Evolutionary conservation across 2,329 filamentous ascomycete species (phyloP), one percentile per base, ranked within the genome.

Genomic region (Emericellopsis atlantica): DNA sequence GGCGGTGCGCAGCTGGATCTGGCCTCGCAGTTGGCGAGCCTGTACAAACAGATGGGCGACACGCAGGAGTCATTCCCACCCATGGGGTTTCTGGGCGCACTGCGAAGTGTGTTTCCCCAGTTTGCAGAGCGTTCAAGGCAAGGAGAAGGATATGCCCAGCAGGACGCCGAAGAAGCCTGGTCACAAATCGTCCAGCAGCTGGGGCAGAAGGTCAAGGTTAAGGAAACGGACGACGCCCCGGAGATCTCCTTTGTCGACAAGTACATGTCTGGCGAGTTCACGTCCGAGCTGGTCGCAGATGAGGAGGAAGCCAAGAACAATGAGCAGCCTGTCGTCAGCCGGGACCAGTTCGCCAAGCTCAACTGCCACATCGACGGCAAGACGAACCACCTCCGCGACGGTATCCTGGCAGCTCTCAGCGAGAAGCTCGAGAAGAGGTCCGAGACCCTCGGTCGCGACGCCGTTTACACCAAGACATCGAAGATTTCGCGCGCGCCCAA

Each of bases 161-260:
- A 98, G 63, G 92, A 98, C 65, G 92, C 92, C 1, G 92, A 98
- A 61, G 92, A 98, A 61, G 92, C 90, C 37, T 98, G 90, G 88
- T 92, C 90, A 16, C 90, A 96, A 57, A 93, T 98, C 46, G 66
- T 98, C 6, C 79, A 83, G 36, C 84, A 90, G 54, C 66, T 98
- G 32, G 79, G 83, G 46, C 76, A 84, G 53, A 90, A 85, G 56
- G 65, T 96, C 39, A 81, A 78, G 55, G 62, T 84, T 47, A 79
- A 76, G 51, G 71, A 74, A 8, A 56, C 56, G 1, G 60, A 65
- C 16, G 62, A 62, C 15, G 61, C 66, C 3, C 56, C 67, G 3
- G 71, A 79, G 3, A 58, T 68, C 1, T 85, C 85, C 0, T 95
- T 94, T 56, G 75, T 98, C 46, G 87, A 95, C 56, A 87, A 83